phyloP scores from a whole-genome alignment of 2,329 filamentous ascomycete species.

The Calonectria honghensis region DNA sequence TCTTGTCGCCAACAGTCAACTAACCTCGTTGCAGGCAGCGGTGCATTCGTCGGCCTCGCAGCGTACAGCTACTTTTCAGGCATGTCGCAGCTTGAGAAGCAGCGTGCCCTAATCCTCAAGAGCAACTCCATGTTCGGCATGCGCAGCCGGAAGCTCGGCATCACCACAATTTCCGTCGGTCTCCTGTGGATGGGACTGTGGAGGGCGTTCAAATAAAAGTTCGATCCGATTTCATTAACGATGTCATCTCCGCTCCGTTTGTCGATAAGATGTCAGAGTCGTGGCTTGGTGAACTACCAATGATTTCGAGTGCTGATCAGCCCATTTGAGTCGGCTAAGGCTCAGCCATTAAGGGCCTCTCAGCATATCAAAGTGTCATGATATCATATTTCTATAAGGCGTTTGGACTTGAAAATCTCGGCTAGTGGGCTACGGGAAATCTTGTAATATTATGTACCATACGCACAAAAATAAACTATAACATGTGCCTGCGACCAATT shows the following conservation, averaged over 20 bases:
- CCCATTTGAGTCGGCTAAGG: background rate
- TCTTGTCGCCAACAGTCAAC: conserved; percentile 16
- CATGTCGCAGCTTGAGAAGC: conserved; percentile 80
- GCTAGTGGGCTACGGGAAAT: conserved; percentile 1
- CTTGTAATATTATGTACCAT: conserved; percentile 38
- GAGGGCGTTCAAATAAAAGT: conserved; percentile 71
- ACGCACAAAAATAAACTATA: conserved; percentile 18
- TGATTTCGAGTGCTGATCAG: background rate
- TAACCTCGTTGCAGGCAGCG: conserved; percentile 73
- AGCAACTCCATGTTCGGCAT: conserved; percentile 84
- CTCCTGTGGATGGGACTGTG: conserved; percentile 83
- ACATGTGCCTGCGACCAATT: background rate
- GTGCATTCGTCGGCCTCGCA: conserved; percentile 84
- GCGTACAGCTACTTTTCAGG: conserved; percentile 87
- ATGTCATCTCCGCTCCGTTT: conserved; percentile 42
- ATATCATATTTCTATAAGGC: conserved; percentile 21
- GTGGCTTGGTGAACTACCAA: background rate
- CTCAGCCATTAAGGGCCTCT: background rate
- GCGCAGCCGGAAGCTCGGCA: conserved; percentile 80
- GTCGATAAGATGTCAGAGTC: background rate
- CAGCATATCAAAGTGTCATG: background rate
- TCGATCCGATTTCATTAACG: background rate
- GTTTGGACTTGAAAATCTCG: conserved; percentile 26
- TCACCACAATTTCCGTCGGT: conserved; percentile 79
- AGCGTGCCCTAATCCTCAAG: conserved; percentile 78